Percentiles rank a stretch among this genome's conserved stretches.
Evolutionary conservation across 441 rosid species (phyloP).

Genomic region (Adansonia madagascariensis): DNA sequence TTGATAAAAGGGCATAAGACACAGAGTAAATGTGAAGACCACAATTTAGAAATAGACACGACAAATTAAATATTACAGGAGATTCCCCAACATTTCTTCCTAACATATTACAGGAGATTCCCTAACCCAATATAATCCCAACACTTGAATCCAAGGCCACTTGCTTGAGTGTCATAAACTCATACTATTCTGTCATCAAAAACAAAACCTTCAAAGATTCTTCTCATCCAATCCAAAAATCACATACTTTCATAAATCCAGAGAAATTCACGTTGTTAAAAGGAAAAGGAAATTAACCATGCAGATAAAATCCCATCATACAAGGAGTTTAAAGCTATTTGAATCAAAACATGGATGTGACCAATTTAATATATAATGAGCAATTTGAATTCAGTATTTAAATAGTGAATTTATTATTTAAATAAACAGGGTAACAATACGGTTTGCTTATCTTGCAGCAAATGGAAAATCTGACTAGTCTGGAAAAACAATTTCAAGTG

Average conservation of each 20-base stretch:
- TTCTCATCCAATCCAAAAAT: background rate
- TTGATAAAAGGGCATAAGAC: background rate
- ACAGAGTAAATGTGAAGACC: background rate
- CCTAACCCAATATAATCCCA: background rate
- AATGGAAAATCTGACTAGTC: background rate
- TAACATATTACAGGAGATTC: background rate
- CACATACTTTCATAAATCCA: background rate
- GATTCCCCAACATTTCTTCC: background rate
- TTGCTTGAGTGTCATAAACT: background rate
- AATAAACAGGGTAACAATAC: background rate
- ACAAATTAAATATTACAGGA: background rate
- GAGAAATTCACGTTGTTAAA: background rate
- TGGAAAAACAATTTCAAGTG: background rate
- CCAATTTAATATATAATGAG: background rate
- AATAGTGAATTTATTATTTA: background rate
- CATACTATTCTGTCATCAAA: background rate
- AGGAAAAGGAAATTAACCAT: background rate
- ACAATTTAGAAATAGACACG: background rate
- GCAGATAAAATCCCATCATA: background rate
- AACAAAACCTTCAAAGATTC: background rate
- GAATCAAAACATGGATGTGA: background rate
- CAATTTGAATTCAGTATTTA: background rate
- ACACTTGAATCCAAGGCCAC: conserved; percentile 13
- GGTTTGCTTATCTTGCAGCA: background rate
- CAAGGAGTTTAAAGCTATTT: background rate